Evolutionary conservation across 2,329 filamentous ascomycete genomes (phyloP), one percentile per base, ranked within the genome.

Genomic region (Cytospora chrysosperma): DNA sequence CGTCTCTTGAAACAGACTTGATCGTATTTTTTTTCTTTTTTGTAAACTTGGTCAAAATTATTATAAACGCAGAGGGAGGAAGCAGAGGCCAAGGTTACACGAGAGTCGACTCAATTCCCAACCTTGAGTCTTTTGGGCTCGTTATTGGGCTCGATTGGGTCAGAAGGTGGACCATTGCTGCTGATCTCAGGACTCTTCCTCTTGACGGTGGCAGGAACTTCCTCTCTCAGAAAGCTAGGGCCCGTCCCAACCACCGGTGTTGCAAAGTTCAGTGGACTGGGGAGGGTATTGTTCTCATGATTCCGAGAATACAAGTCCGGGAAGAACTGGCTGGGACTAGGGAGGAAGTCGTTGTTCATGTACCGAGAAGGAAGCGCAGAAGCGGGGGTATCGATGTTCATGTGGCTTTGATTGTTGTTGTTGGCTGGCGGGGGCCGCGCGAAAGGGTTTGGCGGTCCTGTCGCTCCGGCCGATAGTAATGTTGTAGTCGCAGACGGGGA

Each of bases 371-470:
- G 95, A 13, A 99, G 81, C 4, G 94, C 93, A 2, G 93, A 97
- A n/a, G 96, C 93, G 0, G 95, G 95, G 0, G 95, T 66, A 72
- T 95, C 88, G 53, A 86, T 84, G 66, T 77, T 77, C 75, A 85
- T 88, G 62, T 79, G 78, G 26, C 75, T 78, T 65, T 80, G 81
- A 67, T 81, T 77, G 57, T 74, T 78, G 65, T 72, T 79, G 70
- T 83, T 86, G 30, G 93, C 91, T 5, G 91, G 92, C 28, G 88
- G 85, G 0, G 94, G 95, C 50, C 94, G 85, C 9, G 95, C 95
- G 75, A 98, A 99, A 0, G 95, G 95, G 74, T 99, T 99, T 2
- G 93, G 93, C 17, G 95, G 95, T 0, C 95, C 95, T 43, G 89
- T 90, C 10, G 95, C 94, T 49, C 95, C 95, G 0, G 95, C 95